These are phyloP conservation scores for Cordyceps javanica DNA, from an alignment of 2,329 filamentous ascomycete species.

Conservation along the genomic window DNA sequence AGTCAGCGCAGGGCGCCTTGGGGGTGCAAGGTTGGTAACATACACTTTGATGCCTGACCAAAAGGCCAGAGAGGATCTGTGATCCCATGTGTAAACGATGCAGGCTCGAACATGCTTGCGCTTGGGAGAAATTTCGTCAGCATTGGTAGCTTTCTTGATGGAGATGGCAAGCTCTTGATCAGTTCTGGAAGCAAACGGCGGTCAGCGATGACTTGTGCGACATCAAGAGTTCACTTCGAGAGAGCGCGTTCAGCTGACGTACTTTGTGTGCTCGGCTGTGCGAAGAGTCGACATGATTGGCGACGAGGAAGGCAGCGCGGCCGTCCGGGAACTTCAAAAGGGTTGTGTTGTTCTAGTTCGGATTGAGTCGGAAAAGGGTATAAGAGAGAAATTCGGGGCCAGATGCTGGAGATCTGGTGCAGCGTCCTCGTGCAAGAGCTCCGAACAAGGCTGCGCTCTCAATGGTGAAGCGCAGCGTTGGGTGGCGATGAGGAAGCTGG, in stretches of 20 bases:
- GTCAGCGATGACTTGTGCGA: neutral
- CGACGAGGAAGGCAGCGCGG: slow-evolving; percentile 6
- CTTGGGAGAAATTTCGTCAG: slow-evolving; percentile 62
- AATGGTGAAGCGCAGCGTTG: neutral
- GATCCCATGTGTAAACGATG: slow-evolving; percentile 99
- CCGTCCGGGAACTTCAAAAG: slow-evolving; percentile 11
- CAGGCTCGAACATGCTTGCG: slow-evolving; percentile 95
- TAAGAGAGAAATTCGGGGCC: neutral
- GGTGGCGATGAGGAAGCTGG: neutral
- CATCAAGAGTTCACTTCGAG: neutral
- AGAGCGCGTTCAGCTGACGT: neutral
- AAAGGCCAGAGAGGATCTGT: slow-evolving; percentile 90
- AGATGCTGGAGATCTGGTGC: neutral
- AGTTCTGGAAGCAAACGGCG: slow-evolving; percentile 40
- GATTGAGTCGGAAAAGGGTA: neutral
- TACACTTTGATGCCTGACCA: slow-evolving; percentile 99
- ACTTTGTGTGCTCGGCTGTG: slow-evolving; percentile 14
- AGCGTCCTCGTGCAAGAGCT: neutral
- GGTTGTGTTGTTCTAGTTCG: neutral
- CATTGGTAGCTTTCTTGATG: slow-evolving; percentile 64
- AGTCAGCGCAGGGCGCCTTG: neutral
- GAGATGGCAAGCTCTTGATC: slow-evolving; percentile 64
- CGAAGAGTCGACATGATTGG: slow-evolving; percentile 12
- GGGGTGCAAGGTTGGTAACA: slow-evolving; percentile 29
- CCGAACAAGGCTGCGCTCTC: neutral